Base-by-base conservation (phyloP, 2,329 filamentous ascomycete species). In the Verticillium isaacii region DNA sequence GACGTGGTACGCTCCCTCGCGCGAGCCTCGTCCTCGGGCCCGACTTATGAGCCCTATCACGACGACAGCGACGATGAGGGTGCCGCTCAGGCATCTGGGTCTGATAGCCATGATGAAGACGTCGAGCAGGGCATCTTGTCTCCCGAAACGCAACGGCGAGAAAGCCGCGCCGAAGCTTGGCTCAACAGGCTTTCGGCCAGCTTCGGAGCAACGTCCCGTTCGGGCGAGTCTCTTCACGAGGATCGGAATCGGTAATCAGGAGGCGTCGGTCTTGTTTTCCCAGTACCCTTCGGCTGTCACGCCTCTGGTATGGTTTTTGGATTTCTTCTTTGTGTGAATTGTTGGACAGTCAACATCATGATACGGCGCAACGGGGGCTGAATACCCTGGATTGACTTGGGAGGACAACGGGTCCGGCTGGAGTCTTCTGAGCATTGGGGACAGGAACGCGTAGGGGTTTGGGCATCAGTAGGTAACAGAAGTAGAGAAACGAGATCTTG, bases 1-100 rank as follows among this genome's bases (percentile, higher is more conserved):
- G 95, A 99, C 72, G 95, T 99, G 39, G 94, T 99, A 17, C 80
- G 85, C 34, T 88, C 85, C 9, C 75, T 92, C 66, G 83, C 87
- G 19, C 81, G 80, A 36, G 80, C 81, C 11, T 77, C 79, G 15
- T 75, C 81, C 6, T 83, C 81, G 2, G 78, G 76, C 50, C 82
- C 82, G 17, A 76, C 80, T 36, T 85, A 85, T 62, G 83, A 84
- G 56, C 76, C 81, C 2, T 85, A 85, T 63, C 80, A 75, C n/a
- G 83, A 85, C 61, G 82, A 83, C 56, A 79, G 77, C 39, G 78
- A 80, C 29, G 79, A 83, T 0, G 81, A 78, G n/a, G 54, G 32
- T 19, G 54, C 25, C 6, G 54, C 25, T 12, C 25, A 56, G 29
- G 25, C 54, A 14, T 56, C 54, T 14, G 29, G 54, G 2, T 56